Percentiles rank a stretch among this genome's conserved stretches.
Conservation (phyloP, 2,329 filamentous ascomycete genomes). For the Ophioceras dolichostomum region DNA sequence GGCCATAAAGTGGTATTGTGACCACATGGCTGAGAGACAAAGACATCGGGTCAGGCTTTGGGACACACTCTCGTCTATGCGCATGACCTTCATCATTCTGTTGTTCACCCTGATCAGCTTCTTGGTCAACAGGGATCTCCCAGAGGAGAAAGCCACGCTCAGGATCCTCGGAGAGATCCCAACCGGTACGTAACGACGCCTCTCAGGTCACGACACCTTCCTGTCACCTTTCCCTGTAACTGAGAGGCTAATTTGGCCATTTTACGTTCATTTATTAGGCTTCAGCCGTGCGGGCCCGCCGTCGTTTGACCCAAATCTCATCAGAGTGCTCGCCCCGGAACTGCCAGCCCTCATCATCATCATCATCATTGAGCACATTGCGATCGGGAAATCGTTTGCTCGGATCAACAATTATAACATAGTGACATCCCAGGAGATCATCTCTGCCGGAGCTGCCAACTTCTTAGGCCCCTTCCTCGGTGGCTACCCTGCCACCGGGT, state of each 20-base stretch:
- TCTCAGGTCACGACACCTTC: no score
- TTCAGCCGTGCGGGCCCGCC: conserved; percentile 76
- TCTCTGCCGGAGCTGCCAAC: conserved; percentile 87
- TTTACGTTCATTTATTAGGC: no score
- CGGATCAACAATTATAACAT: conserved; percentile 96
- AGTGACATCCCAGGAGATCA: conserved; percentile 88
- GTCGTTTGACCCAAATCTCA: conserved; percentile 49
- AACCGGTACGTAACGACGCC: conserved; percentile 42
- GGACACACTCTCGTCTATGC: conserved; percentile 46
- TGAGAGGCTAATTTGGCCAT: no score
- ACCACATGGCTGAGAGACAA: conserved; percentile 45
- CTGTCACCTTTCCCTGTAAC: background rate
- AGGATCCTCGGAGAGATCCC: conserved; percentile 65
- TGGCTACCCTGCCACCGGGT: conserved; percentile 85
- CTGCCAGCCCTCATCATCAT: conserved; percentile 84
- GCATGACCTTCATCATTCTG: conserved; percentile 65
- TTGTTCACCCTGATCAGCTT: conserved; percentile 85
- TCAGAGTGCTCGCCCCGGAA: conserved; percentile 56
- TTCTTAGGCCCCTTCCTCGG: conserved; percentile 85
- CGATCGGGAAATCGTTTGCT: conserved; percentile 93
- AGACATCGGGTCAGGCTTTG: conserved; percentile 1
- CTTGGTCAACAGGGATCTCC: conserved; percentile 60
- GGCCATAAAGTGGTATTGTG: conserved; percentile 47
- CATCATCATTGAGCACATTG: conserved; percentile 92
- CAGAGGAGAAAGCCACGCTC: conserved; percentile 46